Base-by-base conservation (phyloP, 2,329 filamentous ascomycete species). In the Cytospora piceae region DNA sequence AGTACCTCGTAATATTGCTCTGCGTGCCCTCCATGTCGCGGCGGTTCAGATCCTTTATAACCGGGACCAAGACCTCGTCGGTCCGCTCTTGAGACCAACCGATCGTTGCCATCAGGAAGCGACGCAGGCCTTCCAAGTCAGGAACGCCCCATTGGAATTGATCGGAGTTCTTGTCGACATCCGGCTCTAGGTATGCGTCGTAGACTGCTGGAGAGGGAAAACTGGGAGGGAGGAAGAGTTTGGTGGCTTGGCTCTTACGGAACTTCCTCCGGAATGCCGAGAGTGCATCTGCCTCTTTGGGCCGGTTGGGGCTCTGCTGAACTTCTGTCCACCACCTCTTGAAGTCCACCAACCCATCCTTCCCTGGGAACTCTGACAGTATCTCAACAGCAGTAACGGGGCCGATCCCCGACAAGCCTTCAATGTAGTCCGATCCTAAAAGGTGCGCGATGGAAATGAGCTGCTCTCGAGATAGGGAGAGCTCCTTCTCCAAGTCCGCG, bases 331-430 rank as follows among this genome's bases (percentile, higher is more conserved):
- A 98, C 95, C 95, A 99, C 3, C 91, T 87, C 65, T 86, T 88
- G 77, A 99, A 99, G 14, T 87, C 81, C n/a, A 84, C 78, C 0
- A 99, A 85, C 42, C 87, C 80, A 64, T 82, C 72, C 69, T 77
- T 77, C 20, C 83, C 83, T 0, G 88, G 83, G 70, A 99, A 99
- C 73, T 99, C 95, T 8, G 92, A 94, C 0, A 99, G 82, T 64
- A 99, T 94, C 76, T 99, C 95, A 2, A 99, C 82, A 0, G 95
- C 96, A 0, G 93, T 97, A 58, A 99, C 95, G 0, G 96, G 95
- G 0, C 95, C 95, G 37, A 99, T 90, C 4, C 93, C 94, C 0
- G 92, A 87, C 0, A 99, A 84, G 0, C 95, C 95, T 73, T 98
- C 92, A 0, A 94, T 97, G 75, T 99, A 99, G 78, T 99, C 95